These are phyloP conservation scores for Cornus kousa DNA, from an alignment of 148 eudicot species.

Conservation along the genomic window DNA sequence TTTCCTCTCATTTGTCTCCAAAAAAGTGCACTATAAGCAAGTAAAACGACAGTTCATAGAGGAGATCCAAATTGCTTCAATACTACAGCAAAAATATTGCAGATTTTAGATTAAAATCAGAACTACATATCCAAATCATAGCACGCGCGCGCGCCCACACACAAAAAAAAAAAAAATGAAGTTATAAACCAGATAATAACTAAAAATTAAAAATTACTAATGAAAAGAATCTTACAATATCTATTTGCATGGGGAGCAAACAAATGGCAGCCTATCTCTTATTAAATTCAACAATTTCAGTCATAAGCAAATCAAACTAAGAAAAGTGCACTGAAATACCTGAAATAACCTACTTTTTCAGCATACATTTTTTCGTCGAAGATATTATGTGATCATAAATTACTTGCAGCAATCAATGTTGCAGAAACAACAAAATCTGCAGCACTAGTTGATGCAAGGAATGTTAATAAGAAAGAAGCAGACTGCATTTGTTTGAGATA, in stretches of 20 bases:
- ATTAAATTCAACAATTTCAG: not conserved
- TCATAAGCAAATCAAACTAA: not conserved
- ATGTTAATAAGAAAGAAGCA: not conserved
- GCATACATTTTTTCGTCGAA: not conserved
- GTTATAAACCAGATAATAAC: no score
- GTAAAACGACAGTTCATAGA: not conserved
- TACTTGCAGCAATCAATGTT: not conserved
- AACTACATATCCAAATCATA: not conserved
- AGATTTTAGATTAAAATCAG: not conserved
- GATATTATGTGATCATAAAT: not conserved
- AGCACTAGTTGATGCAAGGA: not conserved
- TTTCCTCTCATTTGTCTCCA: slow-evolving; percentile 44
- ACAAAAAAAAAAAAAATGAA: no score
- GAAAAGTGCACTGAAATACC: not conserved
- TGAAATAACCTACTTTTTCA: not conserved
- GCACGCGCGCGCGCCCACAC: no score
- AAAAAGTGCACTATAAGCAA: slow-evolving; percentile 2
- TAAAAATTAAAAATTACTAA: not conserved
- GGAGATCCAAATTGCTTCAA: not conserved
- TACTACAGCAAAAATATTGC: not conserved
- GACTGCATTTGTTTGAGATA: not conserved
- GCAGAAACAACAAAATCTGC: not conserved
- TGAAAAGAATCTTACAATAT: not conserved
- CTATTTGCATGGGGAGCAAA: not conserved
- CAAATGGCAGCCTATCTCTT: not conserved